Evolutionary conservation across 768 basidiomycete species (phyloP).

Genomic region (Rossbeevera mucosa): DNA sequence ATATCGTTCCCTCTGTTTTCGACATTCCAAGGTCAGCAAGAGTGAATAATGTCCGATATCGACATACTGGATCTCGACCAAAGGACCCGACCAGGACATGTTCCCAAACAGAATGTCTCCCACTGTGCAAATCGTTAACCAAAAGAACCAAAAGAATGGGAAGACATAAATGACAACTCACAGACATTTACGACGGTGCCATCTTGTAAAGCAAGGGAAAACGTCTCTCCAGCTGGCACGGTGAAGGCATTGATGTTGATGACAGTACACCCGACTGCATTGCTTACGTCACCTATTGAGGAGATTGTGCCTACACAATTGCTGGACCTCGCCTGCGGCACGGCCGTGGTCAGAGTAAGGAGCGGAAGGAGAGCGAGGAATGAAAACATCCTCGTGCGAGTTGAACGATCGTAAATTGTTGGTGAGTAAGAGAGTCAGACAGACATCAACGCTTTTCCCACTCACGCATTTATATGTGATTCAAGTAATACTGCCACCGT

Average conservation of each 20-base stretch:
- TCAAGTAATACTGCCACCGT: background rate
- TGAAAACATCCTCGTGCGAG: constrained; percentile 7
- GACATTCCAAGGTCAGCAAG: background rate
- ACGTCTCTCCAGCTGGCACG: constrained; percentile 49
- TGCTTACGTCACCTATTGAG: constrained; percentile 46
- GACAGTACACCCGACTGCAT: constrained; percentile 52
- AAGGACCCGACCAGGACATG: constrained; percentile 47
- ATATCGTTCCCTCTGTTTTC: constrained; percentile 42
- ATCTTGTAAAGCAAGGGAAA: constrained; percentile 41
- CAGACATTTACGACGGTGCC: constrained; percentile 58
- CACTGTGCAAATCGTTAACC: constrained; percentile 29
- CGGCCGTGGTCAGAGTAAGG: constrained; percentile 14
- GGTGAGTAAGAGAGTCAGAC: background rate
- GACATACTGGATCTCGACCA: constrained; percentile 47
- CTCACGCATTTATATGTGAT: constrained; percentile 3
- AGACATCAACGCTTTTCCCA: background rate
- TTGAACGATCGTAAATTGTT: background rate
- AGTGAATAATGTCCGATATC: background rate
- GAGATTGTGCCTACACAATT: constrained; percentile 51
- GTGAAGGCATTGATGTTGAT: constrained; percentile 55
- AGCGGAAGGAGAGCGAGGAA: constrained; percentile 13
- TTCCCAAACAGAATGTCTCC: constrained; percentile 58
- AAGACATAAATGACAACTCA: constrained; percentile 25
- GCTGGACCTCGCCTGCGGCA: constrained; percentile 10
- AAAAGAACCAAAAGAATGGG: background rate